phyloP scores from a whole-genome alignment of 2,329 filamentous ascomycete species.

The Lecanoromycetidae sp. region DNA sequence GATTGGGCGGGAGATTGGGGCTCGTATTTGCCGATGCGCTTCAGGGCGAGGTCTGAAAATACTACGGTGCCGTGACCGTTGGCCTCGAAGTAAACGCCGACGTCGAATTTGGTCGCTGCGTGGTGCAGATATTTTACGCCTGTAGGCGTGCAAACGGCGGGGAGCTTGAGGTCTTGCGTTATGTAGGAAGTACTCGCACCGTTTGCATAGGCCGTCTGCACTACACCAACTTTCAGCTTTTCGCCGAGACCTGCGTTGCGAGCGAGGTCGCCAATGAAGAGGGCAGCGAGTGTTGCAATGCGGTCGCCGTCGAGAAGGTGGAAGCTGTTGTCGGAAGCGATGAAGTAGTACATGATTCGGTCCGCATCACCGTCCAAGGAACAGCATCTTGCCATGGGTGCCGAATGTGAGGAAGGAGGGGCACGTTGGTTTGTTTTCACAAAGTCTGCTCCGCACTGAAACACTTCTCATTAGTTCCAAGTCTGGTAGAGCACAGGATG shows the following conservation, averaged over 20 bases:
- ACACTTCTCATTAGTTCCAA: conserved; percentile 17
- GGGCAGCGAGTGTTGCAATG: conserved; percentile 86
- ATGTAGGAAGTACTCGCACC: conserved; percentile 89
- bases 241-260: conserved; percentile 65
- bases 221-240: conserved; percentile 79
- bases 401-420: conserved; percentile 68
- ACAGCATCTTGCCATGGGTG: conserved; percentile 65
- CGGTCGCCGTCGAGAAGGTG: conserved; percentile 91
- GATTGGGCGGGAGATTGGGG: conserved; percentile 88
- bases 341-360: conserved; percentile 89
- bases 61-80: conserved; percentile 96
- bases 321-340: conserved; percentile 70
- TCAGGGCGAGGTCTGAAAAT: conserved; percentile 74
- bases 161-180: conserved; percentile 72
- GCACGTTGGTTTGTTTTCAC: conserved; percentile 95
- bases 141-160: conserved; percentile 84
- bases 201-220: conserved; percentile 97
- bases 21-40: conserved; percentile 63
- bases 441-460: conserved; percentile 81
- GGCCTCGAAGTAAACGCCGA: conserved; percentile 96
- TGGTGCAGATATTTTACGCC: conserved; percentile 97
- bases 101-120: conserved; percentile 85
- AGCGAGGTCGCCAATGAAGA: conserved; percentile 83
- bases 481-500: not conserved
- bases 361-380: conserved; percentile 94